Evolutionary conservation across 78 protist genomes (phyloP).

Genomic region (Trichosphaerium sp.): DNA sequence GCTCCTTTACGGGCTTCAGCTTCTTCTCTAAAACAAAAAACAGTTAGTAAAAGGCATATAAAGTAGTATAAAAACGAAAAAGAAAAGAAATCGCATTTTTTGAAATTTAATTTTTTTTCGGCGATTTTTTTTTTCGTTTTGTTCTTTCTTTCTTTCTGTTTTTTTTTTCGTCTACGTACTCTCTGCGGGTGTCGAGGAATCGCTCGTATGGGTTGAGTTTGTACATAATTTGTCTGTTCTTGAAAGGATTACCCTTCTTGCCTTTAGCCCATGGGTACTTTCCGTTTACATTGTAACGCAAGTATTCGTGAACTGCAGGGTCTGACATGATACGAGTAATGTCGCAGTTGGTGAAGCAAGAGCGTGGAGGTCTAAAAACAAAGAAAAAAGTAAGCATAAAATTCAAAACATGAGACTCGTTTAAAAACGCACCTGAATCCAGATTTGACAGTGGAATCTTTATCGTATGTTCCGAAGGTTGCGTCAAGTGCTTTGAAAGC

Average conservation of each 20-base stretch:
- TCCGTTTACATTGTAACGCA: background rate
- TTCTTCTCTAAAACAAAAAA: too few species aligned
- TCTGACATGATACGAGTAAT: constrained; percentile 88
- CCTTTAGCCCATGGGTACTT: too few species aligned
- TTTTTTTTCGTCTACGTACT: background rate
- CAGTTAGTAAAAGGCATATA: too few species aligned
- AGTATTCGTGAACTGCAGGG: constrained; percentile 73
- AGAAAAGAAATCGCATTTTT: background rate
- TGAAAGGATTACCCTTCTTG: constrained; percentile 83
- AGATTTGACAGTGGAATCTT: constrained; percentile 45
- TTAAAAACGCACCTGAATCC: constrained; percentile 21
- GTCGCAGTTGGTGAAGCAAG: constrained; percentile 86
- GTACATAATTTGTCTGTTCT: constrained; percentile 45
- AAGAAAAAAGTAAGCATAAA: background rate
- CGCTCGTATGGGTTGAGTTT: constrained; percentile 90
- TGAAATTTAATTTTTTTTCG: background rate
- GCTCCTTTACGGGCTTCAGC: too few species aligned
- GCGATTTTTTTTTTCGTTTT: background rate
- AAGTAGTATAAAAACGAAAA: background rate
- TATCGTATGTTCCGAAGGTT: constrained; percentile 68
- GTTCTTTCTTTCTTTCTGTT: background rate
- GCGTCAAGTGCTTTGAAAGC: constrained; percentile 91
- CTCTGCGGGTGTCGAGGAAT: constrained; percentile 1
- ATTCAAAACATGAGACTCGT: background rate
- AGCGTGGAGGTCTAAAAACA: constrained; percentile 65